Base-by-base conservation (phyloP, 2,329 filamentous ascomycete species). In the Chaetomium strumarium region DNA sequence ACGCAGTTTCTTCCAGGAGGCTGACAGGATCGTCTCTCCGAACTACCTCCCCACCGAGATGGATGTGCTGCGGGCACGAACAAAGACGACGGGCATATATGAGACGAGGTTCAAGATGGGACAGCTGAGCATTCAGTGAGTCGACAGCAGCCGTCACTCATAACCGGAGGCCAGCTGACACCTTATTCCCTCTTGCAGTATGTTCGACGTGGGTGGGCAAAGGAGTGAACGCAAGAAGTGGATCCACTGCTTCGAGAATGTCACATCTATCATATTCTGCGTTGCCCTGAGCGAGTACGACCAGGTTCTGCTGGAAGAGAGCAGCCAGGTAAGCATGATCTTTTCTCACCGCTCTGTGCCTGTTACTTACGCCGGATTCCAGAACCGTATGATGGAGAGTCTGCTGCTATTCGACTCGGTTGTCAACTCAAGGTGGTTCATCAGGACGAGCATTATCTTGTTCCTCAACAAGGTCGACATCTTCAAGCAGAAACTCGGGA, bases 351-450 rank as follows among this genome's bases (percentile, higher is more conserved):
- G 3, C 4, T n/a, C 42, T 16, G 4, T 11, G 34, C 17, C 14
- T 14, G 9, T 7, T 24, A 46, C 56, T 67, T 52, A 62, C 47
- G 6, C 14, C 14, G 10, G 6, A 11, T 7, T 19, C 39, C 62
- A 96, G 90, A 99, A 99, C 69, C 93, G 93, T 58, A 99, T 99
- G 93, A 96, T 97, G 90, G 93, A 99, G 71, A 96, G 90, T 66
- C 72, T 99, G 48, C 82, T 97, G 14, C 79, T 99, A 5, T 99
- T 99, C 68, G 93, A 99, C 71, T 97, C 92, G 1, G 93, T 99
- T 5, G 93, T 99, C 62, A 99, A 99, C 72, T 97, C 93, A 31
- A 80, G 93, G 63, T 99, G 93, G 93, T 99, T 99, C 72, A 95
- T 97, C 87, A 80, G 93, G 63, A 99, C 93, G 12, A 96, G 91